Conservation (phyloP, 2,329 filamentous ascomycete genomes). For the Orbilia quercus region DNA sequence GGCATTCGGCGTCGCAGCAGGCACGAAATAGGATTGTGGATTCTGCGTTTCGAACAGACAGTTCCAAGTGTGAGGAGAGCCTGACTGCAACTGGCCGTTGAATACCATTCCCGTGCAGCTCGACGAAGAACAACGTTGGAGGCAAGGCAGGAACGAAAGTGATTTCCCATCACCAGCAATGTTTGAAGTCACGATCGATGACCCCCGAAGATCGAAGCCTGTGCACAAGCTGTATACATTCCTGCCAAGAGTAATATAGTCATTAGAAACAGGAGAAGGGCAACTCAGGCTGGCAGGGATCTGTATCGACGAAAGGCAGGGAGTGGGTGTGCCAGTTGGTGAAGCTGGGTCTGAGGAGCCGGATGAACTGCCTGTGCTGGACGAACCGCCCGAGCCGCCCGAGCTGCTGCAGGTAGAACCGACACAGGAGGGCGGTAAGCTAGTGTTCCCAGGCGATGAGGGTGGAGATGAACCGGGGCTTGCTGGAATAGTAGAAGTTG, state of each 20-base stretch:
- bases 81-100: neutral
- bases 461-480: constrained; percentile 9
- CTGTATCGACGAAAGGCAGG: neutral
- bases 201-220: neutral
- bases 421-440: neutral
- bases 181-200: neutral
- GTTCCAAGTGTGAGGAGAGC: neutral
- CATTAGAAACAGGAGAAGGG: neutral
- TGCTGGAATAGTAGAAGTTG: neutral
- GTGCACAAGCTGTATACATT: constrained; percentile 28
- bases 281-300: constrained; percentile 14
- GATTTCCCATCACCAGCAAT: neutral
- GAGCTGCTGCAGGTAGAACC: constrained; percentile 1
- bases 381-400: constrained; percentile 2
- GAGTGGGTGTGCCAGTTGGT: too few relatives aligned
- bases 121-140: constrained; percentile 1
- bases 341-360: neutral
- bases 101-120: neutral
- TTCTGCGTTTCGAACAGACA: neutral
- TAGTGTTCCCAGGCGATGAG: constrained; percentile 13
- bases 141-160: constrained; percentile 5
- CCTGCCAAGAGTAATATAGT: constrained; percentile 13
- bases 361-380: neutral
- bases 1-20: too few relatives aligned
- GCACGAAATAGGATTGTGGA: neutral